Evolutionary conservation across 1,284 basidiomycete species (phyloP), one percentile per base, ranked within the genome.

Genomic region (Sphaerobolus stellatus): DNA sequence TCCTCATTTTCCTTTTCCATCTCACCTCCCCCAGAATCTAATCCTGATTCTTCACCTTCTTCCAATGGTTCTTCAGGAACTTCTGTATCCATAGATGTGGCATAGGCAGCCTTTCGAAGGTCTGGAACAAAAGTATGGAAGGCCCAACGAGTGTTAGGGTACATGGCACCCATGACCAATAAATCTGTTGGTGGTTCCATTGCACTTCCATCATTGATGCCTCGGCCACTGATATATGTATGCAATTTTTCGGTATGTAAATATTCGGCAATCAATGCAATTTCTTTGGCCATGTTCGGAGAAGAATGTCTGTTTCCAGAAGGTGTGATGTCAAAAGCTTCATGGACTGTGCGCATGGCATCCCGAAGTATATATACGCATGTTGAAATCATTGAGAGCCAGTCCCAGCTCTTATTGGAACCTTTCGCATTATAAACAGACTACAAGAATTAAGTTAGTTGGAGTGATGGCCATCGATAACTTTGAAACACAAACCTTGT

Each of bases 321-420:
- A 16, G 24, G 43, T 3, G 55, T 48, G n/a, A 60, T 59, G 2
- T 58, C 44, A 58, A 57, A 64, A 4, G 45, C 41, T 6, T 18
- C n/a, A 13, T 64, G 59, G 2, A 64, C 59, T 1, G 33, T 54
- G 2, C 51, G 53, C 44, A 64, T 61, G 4, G 57, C 47, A 11
- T 60, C 56, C 14, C 59, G 60, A 4, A 65, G 58, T 2, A 55
- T 34, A 28, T 52, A 62, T 30, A 65, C 61, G 29, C 59, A 65
- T 7, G 62, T 58, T 5, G 58, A 56, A 34, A 66, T 59, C 58
- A 60, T 61, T 1, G 52, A 44, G 0, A 66, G 54, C 64, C 64
- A 66, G 7, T 50, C 46, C 64, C 64, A 66, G 30, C 46, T 56
- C 1, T 51, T 38, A 27, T 64, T 64, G 1, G 31, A 4, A 30